Evolutionary conservation across 176 grass and related monocot genomes (phyloP), one percentile per base, ranked within the genome.

Genomic region (Oryza rufipogon): DNA sequence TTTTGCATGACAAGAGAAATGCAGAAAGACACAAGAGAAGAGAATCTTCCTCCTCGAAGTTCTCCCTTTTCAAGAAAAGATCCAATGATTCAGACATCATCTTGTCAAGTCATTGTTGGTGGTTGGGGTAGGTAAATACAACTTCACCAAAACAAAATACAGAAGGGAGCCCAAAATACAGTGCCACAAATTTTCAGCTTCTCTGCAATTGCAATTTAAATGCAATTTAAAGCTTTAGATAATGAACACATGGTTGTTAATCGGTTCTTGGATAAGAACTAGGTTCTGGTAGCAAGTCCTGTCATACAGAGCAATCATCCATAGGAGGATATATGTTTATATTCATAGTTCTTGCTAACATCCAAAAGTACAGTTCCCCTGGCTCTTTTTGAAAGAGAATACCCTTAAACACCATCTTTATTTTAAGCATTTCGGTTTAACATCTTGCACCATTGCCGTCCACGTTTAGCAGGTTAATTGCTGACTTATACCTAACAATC

Each of bases 401-500:
- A 42, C 16, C 14, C 25, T 61, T 33, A 33, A 13, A 5, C 42
- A 48, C 19, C 6, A 12, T 79, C 46, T 49, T 33, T 19, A 48
- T 41, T 66, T 49, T 33, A 28, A 70, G 82, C 7, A 26, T 81
- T 33, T 38, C 1, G 63, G 3, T 70, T 30, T 63, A 49, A 66
- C 46, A 72, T 41, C 66, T 26, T 65, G n/a, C 20, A 71, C 15
- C 26, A 39, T 11, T 83, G 30, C 41, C 6, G 52, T 56, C 52
- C n/a, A 54, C 6, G 45, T 44, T 72, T 38, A 30, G 66, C 30
- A 71, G 17, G 32, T 30, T 63, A 75, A 71, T 23, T 34, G 45
- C 32, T 36, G 69, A 16, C 78, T 85, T 56, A 20, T 83, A 85
- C 52, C 22, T 81, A 72, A 80, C 82, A 42, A 74, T 66, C 32